phyloP scores from a whole-genome alignment of 2,329 filamentous ascomycete species.

The Ophiostoma sp. region DNA sequence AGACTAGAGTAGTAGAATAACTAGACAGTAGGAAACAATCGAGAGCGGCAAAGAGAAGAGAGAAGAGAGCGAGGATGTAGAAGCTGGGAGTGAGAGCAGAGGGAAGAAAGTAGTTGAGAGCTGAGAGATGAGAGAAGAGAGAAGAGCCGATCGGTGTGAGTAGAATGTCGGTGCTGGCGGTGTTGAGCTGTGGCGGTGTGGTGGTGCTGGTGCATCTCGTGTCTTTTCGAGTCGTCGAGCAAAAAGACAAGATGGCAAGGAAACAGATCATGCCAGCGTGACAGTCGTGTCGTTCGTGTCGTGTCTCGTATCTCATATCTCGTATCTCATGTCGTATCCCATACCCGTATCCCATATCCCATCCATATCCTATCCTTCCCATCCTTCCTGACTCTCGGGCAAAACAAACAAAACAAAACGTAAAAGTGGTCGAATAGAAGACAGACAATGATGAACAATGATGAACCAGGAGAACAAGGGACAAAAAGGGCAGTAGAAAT shows the following conservation, averaged over 20 bases:
- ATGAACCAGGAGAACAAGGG: neutral
- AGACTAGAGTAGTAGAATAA: neutral
- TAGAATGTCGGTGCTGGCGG: neutral
- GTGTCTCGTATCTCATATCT: neutral
- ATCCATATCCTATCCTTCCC: too few species aligned
- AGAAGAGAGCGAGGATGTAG: neutral
- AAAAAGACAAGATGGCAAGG: neutral
- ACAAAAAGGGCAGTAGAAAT: neutral
- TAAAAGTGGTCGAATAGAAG: neutral
- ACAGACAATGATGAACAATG: neutral
- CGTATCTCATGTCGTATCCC: too few species aligned
- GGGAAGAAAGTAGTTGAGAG: neutral
- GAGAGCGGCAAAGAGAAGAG: slow-evolving; percentile 5
- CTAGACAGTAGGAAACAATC: neutral
- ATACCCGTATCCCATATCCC: neutral
- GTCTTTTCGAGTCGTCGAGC: neutral
- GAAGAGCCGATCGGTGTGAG: neutral
- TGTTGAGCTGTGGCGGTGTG: neutral
- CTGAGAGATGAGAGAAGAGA: neutral
- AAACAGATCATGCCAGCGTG: neutral
- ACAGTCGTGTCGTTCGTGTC: neutral
- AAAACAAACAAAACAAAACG: neutral
- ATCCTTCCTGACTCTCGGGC: neutral
- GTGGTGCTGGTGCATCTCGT: neutral
- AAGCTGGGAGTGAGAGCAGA: neutral